A percentile compares a stretch with the other conserved stretches of the same genome.
phyloP scores from a whole-genome alignment of 78 protist genomes.

The Dictyostelium citrinum region DNA sequence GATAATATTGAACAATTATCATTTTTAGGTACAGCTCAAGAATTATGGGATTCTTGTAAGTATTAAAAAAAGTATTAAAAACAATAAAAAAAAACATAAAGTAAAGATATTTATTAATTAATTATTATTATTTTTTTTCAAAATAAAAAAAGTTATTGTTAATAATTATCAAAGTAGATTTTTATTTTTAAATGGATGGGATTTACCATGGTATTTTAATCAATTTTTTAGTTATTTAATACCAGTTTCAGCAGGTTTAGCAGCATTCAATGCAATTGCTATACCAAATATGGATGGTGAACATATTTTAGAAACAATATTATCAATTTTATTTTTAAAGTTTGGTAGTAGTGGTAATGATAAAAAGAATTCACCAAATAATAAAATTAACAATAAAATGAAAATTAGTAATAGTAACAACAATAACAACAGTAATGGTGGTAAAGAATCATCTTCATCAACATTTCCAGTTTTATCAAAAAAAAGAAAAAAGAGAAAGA shows the following conservation, averaged over 20 bases:
- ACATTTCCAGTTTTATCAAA: neutral
- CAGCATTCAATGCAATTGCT: constrained; percentile 11
- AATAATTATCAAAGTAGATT: constrained; percentile 43
- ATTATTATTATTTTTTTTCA: neutral
- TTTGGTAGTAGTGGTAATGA: neutral
- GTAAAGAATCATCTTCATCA: neutral
- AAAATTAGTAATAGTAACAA: neutral
- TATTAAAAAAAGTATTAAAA: neutral
- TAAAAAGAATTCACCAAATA: neutral
- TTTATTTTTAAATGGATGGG: neutral
- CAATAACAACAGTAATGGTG: neutral
- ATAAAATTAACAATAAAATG: neutral
- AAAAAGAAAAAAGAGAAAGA: neutral
- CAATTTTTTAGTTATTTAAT: neutral
- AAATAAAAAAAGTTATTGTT: neutral
- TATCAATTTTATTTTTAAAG: neutral
- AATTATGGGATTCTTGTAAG: constrained; percentile 67
- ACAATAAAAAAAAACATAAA: neutral
- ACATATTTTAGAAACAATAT: constrained; percentile 2
- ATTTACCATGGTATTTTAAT: neutral
- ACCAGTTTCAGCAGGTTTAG: constrained; percentile 46
- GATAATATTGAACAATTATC: neutral
- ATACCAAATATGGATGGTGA: constrained; percentile 35
- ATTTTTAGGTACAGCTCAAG: constrained; percentile 62
- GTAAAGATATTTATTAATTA: neutral